These are phyloP conservation scores for Diaporthe australafricana DNA, from an alignment of 2,329 filamentous ascomycete genomes.

Conservation along the genomic window DNA sequence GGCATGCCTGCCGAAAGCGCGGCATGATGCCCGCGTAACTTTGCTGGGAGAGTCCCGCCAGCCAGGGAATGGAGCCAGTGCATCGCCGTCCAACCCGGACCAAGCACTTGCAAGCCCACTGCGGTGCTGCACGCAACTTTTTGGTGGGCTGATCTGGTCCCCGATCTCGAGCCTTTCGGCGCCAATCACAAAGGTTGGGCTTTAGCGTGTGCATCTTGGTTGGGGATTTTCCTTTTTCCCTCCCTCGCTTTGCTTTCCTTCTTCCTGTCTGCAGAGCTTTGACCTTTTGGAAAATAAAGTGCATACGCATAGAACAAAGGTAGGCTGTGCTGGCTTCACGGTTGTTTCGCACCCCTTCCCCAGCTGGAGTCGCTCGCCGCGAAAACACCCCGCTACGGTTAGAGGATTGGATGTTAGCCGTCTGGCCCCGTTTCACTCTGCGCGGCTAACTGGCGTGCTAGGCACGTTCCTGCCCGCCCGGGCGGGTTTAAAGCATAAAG, in stretches of 20 bases:
- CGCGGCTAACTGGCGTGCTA: constrained; percentile 23
- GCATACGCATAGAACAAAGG: constrained; percentile 7
- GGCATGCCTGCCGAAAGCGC: constrained; percentile 17
- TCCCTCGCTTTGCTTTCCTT: neutral
- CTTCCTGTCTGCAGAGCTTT: constrained; percentile 3
- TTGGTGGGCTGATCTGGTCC: constrained; percentile 24
- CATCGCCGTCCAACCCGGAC: constrained; percentile 13
- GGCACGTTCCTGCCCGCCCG: neutral
- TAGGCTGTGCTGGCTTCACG: constrained; percentile 23
- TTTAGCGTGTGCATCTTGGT: neutral
- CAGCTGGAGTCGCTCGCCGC: constrained; percentile 15
- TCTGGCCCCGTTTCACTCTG: constrained; percentile 20
- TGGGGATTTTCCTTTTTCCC: neutral
- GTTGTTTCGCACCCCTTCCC: constrained; percentile 24
- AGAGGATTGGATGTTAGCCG: constrained; percentile 13
- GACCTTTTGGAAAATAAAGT: constrained; percentile 1
- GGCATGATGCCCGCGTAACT: constrained; percentile 19
- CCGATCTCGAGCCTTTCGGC: neutral
- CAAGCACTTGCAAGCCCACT: neutral
- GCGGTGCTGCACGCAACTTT: constrained; percentile 5
- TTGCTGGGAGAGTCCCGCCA: constrained; percentile 10
- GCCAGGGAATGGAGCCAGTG: neutral
- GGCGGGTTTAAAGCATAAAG: constrained; percentile 26
- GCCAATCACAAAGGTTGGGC: neutral
- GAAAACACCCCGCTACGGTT: constrained; percentile 1